Evolutionary conservation across 176 grass and related monocot genomes (phyloP).

Genomic region (Ananas comosus): DNA sequence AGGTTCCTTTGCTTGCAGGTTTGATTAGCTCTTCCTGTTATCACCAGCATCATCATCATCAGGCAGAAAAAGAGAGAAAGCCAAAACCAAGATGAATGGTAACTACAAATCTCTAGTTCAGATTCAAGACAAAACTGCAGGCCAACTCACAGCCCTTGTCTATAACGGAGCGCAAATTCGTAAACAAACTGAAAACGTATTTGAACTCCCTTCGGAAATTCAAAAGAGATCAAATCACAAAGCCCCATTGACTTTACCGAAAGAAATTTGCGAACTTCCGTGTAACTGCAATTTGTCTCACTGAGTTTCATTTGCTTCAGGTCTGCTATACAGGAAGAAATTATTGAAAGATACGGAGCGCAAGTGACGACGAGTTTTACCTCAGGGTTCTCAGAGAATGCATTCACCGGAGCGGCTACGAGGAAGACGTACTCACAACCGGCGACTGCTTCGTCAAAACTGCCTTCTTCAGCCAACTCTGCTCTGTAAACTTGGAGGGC

Average conservation of each 20-base stretch:
- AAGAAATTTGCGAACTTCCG: too few species aligned
- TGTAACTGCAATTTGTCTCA: too few species aligned
- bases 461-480: slow-evolving; percentile 44
- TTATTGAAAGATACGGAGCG: neutral
- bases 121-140: too few species aligned
- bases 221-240: too few species aligned
- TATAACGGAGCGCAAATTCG: too few species aligned
- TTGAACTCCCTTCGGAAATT: too few species aligned
- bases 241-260: too few species aligned
- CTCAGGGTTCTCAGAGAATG: slow-evolving; percentile 33
- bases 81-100: neutral
- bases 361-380: slow-evolving; percentile 4
- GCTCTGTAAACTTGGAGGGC: slow-evolving; percentile 29
- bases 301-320: neutral
- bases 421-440: slow-evolving; percentile 57
- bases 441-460: slow-evolving; percentile 48
- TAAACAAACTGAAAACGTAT: too few species aligned
- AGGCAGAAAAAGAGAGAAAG: neutral
- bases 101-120: neutral
- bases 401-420: slow-evolving; percentile 50
- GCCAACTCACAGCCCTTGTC: too few species aligned
- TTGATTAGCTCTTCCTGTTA: slow-evolving; percentile 51
- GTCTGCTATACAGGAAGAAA: too few species aligned
- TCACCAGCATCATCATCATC: neutral
- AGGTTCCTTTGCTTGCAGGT: slow-evolving; percentile 28